Conservation (phyloP, 139 green algal species). For the Haematococcus sp. region DNA sequence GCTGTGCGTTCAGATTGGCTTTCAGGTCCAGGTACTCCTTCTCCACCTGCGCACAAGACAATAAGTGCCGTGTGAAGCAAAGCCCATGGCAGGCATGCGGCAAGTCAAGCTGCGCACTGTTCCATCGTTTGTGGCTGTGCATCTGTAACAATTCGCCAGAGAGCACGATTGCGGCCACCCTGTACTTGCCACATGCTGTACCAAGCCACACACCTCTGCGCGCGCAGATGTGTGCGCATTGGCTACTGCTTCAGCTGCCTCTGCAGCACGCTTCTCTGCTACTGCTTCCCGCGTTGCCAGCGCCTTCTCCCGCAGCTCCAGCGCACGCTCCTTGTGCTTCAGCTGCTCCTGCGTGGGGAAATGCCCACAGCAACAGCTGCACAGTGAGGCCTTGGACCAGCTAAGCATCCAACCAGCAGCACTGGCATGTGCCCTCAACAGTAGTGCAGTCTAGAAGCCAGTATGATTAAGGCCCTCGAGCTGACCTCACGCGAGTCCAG, state of each 20-base stretch:
- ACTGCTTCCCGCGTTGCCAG: conserved; percentile 33
- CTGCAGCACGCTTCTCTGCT: conserved; percentile 29
- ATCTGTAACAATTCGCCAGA: too few species aligned
- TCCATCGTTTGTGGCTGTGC: too few species aligned
- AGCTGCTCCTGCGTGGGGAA: conserved; percentile 35
- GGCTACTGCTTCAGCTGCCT: conserved; percentile 30
- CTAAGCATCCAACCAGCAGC: too few species aligned
- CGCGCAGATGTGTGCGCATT: conserved; percentile 6
- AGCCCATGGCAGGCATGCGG: too few species aligned
- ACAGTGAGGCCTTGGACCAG: background rate
- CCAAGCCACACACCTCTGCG: conserved; percentile 9
- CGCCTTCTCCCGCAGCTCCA: conserved; percentile 42
- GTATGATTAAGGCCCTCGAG: too few species aligned
- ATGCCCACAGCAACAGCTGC: background rate
- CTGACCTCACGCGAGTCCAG: conserved; percentile 28
- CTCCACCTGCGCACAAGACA: conserved; percentile 25
- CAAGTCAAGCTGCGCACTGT: too few species aligned
- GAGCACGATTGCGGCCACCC: too few species aligned
- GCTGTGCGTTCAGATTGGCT: conserved; percentile 22
- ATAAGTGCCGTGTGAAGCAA: too few species aligned
- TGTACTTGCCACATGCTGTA: background rate
- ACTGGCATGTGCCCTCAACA: too few species aligned
- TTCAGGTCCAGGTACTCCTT: conserved; percentile 50
- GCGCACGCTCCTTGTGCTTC: conserved; percentile 31
- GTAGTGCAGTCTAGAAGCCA: too few species aligned